Conservation (phyloP, 345 rosid genomes). For the Pistacia integerrima region DNA sequence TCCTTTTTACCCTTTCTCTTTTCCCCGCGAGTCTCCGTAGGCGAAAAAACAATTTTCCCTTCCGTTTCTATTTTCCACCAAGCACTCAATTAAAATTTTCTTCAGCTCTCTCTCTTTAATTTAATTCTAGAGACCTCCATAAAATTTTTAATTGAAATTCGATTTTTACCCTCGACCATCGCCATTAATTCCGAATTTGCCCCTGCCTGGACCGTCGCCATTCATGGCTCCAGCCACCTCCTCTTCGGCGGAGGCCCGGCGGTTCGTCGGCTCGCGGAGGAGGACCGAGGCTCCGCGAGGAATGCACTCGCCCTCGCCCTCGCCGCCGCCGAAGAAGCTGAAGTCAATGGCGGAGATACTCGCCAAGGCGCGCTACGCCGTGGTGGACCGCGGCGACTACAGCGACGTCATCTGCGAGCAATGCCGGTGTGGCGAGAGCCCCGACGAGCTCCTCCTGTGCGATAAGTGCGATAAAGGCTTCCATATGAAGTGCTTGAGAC, state of each 20-base stretch:
- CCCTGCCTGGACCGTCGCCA: not conserved
- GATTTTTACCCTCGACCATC: conserved; percentile 14
- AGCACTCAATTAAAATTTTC: not conserved
- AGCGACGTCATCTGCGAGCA: conserved; percentile 58
- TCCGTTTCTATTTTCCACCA: not conserved
- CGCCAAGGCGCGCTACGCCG: conserved; percentile 47
- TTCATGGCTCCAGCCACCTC: conserved; percentile 42
- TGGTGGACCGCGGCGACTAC: conserved; percentile 49
- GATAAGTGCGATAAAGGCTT: conserved; percentile 89
- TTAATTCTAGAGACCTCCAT: not conserved
- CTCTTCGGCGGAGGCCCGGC: conserved; percentile 39
- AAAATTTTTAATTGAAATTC: not conserved
- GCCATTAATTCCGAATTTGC: not conserved
- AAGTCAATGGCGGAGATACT: conserved; percentile 57
- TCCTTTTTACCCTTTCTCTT: not conserved
- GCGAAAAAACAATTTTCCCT: not conserved
- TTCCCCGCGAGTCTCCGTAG: conserved; percentile 16
- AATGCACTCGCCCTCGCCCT: conserved; percentile 37
- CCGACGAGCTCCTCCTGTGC: conserved; percentile 77
- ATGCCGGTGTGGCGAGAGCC: conserved; percentile 67
- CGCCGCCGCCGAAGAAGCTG: conserved; percentile 53
- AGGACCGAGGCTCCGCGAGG: conserved; percentile 50
- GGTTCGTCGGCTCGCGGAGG: conserved; percentile 39
- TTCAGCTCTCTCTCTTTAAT: conserved; percentile 11
- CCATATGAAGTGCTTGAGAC: conserved; percentile 86